phyloP scores from a whole-genome alignment of 176 grass and related monocot genomes.

The Luzula sylvatica region DNA sequence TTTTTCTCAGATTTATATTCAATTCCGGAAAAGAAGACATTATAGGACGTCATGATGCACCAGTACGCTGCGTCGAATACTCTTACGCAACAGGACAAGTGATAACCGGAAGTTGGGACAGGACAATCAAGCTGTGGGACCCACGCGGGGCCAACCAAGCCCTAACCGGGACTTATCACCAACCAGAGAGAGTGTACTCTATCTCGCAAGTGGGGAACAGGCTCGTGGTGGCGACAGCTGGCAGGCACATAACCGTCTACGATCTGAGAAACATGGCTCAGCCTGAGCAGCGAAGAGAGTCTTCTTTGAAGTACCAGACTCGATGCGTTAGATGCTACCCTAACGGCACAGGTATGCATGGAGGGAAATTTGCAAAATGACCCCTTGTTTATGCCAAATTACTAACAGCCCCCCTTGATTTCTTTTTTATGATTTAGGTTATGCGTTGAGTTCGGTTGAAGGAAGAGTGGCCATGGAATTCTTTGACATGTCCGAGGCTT shows the following conservation, averaged over 20 bases:
- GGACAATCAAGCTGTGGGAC: conserved; percentile 94
- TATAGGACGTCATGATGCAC: conserved; percentile 77
- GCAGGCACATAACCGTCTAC: conserved; percentile 90
- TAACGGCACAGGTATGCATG: conserved; percentile 78
- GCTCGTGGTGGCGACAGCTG: conserved; percentile 89
- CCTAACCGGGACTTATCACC: conserved; percentile 69
- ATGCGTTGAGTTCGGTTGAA: conserved; percentile 93
- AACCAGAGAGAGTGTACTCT: conserved; percentile 87
- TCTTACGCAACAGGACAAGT: conserved; percentile 97
- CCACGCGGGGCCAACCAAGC: conserved; percentile 73
- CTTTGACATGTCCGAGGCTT: conserved; percentile 80
- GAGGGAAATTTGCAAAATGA: background rate
- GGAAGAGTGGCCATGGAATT: conserved; percentile 96
- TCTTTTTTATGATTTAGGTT: conserved; percentile 45
- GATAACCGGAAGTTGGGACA: conserved; percentile 96
- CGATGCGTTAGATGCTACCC: conserved; percentile 89
- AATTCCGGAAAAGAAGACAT: conserved; percentile 74
- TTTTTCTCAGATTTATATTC: conserved; percentile 60
- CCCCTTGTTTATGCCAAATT: too few relatives aligned
- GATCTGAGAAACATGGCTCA: conserved; percentile 97
- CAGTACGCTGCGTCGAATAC: conserved; percentile 91
- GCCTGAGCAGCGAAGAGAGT: conserved; percentile 81
- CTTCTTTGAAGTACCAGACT: conserved; percentile 96
- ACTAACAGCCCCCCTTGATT: background rate
- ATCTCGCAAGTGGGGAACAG: conserved; percentile 68